Percentiles rank a stretch among this genome's conserved stretches.
phyloP scores from a whole-genome alignment of 2,329 filamentous ascomycete species.

The Ascochyta rabiei region DNA sequence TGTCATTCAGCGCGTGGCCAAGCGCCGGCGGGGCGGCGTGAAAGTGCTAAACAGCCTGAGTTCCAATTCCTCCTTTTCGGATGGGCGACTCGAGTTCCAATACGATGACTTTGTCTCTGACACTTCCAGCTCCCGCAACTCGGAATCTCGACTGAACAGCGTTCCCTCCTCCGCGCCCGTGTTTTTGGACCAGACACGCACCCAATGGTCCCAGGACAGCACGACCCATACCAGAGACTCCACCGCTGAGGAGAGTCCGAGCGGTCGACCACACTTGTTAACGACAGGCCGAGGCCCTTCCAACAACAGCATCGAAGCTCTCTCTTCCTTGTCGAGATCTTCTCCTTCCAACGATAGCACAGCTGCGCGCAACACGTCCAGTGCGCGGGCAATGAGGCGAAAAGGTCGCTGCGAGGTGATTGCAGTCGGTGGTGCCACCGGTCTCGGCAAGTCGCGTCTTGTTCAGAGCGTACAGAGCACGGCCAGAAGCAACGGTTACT shows the following conservation, averaged over 20 bases:
- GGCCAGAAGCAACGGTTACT: constrained; percentile 65
- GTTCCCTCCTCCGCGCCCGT: constrained; percentile 33
- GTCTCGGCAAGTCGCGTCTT: constrained; percentile 66
- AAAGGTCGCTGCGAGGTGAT: constrained; percentile 66
- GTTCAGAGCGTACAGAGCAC: constrained; percentile 63
- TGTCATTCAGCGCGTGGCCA: constrained; percentile 77
- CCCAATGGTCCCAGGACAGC: constrained; percentile 41
- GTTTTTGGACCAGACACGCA: constrained; percentile 34
- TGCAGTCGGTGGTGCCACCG: constrained; percentile 61
- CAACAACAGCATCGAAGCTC: constrained; percentile 41
- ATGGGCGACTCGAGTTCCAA: constrained; percentile 56
- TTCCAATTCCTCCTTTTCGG: constrained; percentile 60
- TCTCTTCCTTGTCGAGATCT: constrained; percentile 33
- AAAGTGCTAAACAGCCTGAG: constrained; percentile 58
- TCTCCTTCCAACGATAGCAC: constrained; percentile 36
- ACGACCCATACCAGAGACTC: constrained; percentile 33
- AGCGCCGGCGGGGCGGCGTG: constrained; percentile 59
- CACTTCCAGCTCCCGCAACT: constrained; percentile 61
- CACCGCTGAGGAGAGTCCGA: constrained; percentile 28
- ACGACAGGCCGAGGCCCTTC: constrained; percentile 30
- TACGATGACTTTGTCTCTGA: constrained; percentile 58
- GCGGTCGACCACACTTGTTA: constrained; percentile 29
- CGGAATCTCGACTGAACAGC: constrained; percentile 51
- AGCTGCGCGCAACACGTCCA: constrained; percentile 36
- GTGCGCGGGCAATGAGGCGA: constrained; percentile 52